These are phyloP conservation scores for Boletus rubescentipes DNA, from an alignment of 768 basidiomycete species.

Conservation along the genomic window DNA sequence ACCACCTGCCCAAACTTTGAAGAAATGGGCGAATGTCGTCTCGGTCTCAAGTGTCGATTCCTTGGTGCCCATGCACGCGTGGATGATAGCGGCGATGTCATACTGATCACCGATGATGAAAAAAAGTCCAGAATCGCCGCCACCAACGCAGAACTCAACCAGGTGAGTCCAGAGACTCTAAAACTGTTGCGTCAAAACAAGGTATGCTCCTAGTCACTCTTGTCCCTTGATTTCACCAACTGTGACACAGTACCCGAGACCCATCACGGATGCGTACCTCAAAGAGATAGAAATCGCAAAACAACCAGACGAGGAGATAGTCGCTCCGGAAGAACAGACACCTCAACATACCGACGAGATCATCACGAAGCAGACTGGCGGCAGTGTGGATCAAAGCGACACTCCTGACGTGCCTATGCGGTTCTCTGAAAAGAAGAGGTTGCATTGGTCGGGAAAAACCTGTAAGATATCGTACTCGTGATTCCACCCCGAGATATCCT, in stretches of 20 bases:
- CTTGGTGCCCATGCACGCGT: constrained; percentile 70
- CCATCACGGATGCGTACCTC: constrained; percentile 62
- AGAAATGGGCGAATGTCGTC: constrained; percentile 32
- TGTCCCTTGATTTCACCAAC: neutral
- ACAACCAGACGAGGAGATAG: constrained; percentile 5
- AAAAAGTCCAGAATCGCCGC: constrained; percentile 50
- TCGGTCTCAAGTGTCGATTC: constrained; percentile 89
- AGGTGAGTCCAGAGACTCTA: constrained; percentile 53
- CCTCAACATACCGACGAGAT: constrained; percentile 13
- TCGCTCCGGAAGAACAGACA: constrained; percentile 16
- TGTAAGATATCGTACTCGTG: constrained; percentile 47
- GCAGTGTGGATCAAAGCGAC: constrained; percentile 34
- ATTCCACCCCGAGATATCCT: constrained; percentile 28
- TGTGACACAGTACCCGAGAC: constrained; percentile 56
- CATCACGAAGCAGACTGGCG: constrained; percentile 38
- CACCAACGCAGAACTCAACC: constrained; percentile 67
- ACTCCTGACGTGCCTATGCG: constrained; percentile 69
- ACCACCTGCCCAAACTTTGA: constrained; percentile 28
- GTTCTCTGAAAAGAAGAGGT: constrained; percentile 79
- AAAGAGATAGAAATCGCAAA: constrained; percentile 44
- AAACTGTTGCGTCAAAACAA: constrained; percentile 67
- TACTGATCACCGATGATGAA: constrained; percentile 54
- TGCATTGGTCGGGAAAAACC: constrained; percentile 85
- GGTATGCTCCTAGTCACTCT: constrained; percentile 37
- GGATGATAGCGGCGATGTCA: constrained; percentile 44